Evolutionary conservation across 1,284 basidiomycete genomes (phyloP), one percentile per base, ranked within the genome.

Genomic region (Termitomyces sp.): DNA sequence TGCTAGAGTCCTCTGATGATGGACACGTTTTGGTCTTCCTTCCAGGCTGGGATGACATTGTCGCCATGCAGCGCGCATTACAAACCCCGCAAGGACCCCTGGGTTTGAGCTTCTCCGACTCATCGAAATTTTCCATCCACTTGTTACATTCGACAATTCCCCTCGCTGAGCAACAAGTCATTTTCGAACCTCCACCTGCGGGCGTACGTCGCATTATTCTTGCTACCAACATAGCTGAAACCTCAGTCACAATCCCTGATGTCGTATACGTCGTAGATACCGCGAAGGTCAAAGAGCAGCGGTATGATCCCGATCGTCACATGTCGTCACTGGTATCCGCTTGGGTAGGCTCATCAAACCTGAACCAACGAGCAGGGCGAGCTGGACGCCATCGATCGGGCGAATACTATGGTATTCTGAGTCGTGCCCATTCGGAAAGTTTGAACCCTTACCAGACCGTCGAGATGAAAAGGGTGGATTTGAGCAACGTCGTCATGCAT

Each of bases 171-270:
- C 95, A 98, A 68, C 92, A 94, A 67, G 80, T 85, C 55, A 90
- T 98, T 54, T 98, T 98, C 68, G 86, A 88, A 19, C 88, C 91
- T 3, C 87, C 92, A 13, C 78, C 84, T 0, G 62, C 68, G 2
- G 91, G 92, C 17, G 80, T 94, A 19, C 86, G 95, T 58, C 84
- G 93, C 17, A 79, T 98, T 66, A 96, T 98, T 62, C 78, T 98
- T 40, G 84, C 95, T 2, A 98, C 95, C 45, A 98, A 98, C 70
- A 96, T 98, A 57, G 96, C 95, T 12, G 95, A 98, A 73, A 97
- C 94, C 1, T 94, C 92, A 5, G 82, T 98, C 62, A 98, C 95
- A 1, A 98, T 98, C 61, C 95, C 95, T 1, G 92, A 98, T 65
- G 94, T 98, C 28, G 94, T 97, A 5, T 95, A 93, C 66, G 95